phyloP scores from a whole-genome alignment of 495 filamentous ascomycete species.

The Lasiosphaeriaceae sp. region DNA sequence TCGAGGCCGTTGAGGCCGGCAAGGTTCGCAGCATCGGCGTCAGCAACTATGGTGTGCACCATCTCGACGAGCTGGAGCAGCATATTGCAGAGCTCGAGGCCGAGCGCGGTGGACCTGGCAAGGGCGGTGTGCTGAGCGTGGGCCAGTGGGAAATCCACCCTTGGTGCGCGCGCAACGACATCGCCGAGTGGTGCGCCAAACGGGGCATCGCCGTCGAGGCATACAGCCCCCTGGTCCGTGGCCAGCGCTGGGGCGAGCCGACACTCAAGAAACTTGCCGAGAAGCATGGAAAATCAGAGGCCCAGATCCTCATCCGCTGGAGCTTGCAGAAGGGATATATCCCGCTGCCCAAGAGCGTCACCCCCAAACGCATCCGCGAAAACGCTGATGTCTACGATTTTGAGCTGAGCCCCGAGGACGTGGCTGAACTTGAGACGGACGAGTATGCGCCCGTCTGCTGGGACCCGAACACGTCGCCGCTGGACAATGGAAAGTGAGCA shows the following conservation, averaged over 20 bases:
- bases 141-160: constrained; percentile 91
- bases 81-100: constrained; percentile 65
- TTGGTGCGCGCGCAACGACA: constrained; percentile 73
- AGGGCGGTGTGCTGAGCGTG: constrained; percentile 72
- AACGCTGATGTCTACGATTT: constrained; percentile 82
- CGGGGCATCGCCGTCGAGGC: constrained; percentile 71
- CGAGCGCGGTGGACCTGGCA: constrained; percentile 56
- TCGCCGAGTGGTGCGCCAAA: constrained; percentile 69
- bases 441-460: constrained; percentile 66
- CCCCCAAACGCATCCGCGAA: constrained; percentile 61
- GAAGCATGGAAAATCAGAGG: constrained; percentile 69
- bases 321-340: constrained; percentile 77
- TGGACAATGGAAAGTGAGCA: constrained; percentile 5
- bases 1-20: constrained; percentile 58
- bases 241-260: constrained; percentile 61
- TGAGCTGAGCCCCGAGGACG: constrained; percentile 62
- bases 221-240: constrained; percentile 74
- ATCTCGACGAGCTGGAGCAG: constrained; percentile 67
- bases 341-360: constrained; percentile 75
- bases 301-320: constrained; percentile 82
- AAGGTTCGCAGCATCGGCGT: constrained; percentile 64
- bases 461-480: constrained; percentile 52
- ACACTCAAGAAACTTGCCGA: constrained; percentile 54
- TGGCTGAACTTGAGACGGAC: constrained; percentile 46
- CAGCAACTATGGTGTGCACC: constrained; percentile 65